Evolutionary conservation across 2,329 filamentous ascomycete species (phyloP).

Genomic region (Didymella pomorum): DNA sequence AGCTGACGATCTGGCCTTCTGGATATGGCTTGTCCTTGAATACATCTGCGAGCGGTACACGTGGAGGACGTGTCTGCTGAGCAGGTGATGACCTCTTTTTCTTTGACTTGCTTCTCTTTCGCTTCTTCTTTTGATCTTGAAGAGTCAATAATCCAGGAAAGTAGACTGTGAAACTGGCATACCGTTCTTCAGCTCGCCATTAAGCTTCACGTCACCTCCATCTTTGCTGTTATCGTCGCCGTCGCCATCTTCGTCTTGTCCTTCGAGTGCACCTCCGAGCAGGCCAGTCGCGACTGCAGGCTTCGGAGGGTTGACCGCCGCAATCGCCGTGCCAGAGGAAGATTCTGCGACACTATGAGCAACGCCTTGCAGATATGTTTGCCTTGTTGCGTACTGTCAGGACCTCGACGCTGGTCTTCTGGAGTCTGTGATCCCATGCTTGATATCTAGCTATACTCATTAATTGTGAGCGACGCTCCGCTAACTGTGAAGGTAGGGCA

Average conservation of each 20-base stretch:
- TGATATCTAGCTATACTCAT: not conserved
- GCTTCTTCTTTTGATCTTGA: constrained; percentile 74
- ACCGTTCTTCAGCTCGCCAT: constrained; percentile 32
- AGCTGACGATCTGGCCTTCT: constrained; percentile 77
- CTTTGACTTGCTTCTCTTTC: constrained; percentile 71
- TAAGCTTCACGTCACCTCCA: constrained; percentile 43
- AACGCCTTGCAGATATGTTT: not conserved
- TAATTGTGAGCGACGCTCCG: not conserved
- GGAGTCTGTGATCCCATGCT: constrained; percentile 53
- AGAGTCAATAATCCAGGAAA: not conserved
- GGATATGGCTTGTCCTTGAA: constrained; percentile 76
- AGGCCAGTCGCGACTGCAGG: constrained; percentile 48
- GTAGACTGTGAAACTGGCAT: not conserved
- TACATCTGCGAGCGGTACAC: constrained; percentile 73
- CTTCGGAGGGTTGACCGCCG: constrained; percentile 43
- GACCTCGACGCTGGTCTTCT: constrained; percentile 45
- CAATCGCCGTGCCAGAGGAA: constrained; percentile 29
- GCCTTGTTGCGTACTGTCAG: constrained; percentile 37
- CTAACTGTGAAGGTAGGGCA: not conserved
- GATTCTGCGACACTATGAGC: constrained; percentile 40
- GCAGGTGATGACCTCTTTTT: constrained; percentile 68
- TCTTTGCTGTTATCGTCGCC: constrained; percentile 56
- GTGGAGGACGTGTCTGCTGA: constrained; percentile 76
- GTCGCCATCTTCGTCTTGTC: constrained; percentile 58
- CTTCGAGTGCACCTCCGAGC: constrained; percentile 49